Evolutionary conservation across 495 filamentous ascomycete species (phyloP).

Genomic region (Xylaria grammica): DNA sequence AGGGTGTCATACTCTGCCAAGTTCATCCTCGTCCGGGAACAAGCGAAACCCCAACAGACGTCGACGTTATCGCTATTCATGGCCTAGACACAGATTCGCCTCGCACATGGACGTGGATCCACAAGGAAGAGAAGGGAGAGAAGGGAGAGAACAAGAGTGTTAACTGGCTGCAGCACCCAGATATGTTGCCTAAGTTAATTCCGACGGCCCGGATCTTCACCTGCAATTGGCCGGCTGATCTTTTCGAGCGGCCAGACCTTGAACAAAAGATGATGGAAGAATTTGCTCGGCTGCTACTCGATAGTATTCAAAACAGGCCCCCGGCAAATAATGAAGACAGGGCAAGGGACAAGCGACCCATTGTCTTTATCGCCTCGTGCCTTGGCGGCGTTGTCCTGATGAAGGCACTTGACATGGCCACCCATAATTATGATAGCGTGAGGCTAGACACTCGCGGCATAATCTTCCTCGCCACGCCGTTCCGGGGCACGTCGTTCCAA

Average conservation of each 20-base stretch:
- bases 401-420: slow-evolving; percentile 32
- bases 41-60: slow-evolving; percentile 27
- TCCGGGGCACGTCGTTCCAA: slow-evolving; percentile 37
- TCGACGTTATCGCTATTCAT: slow-evolving; percentile 38
- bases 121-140: neutral
- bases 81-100: slow-evolving; percentile 24
- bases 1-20: slow-evolving; percentile 1
- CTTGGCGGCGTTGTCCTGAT: slow-evolving; percentile 41
- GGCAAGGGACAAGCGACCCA: slow-evolving; percentile 26
- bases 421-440: slow-evolving; percentile 23
- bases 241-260: slow-evolving; percentile 29
- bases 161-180: slow-evolving; percentile 33
- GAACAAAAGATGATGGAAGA: slow-evolving; percentile 30
- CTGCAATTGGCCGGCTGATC: slow-evolving; percentile 36
- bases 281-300: slow-evolving; percentile 30
- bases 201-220: slow-evolving; percentile 35
- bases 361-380: slow-evolving; percentile 47
- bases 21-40: neutral
- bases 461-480: slow-evolving; percentile 43
- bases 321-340: neutral
- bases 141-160: too few relatives aligned
- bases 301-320: slow-evolving; percentile 22
- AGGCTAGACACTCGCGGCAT: slow-evolving; percentile 30
- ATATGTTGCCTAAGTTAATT: slow-evolving; percentile 31
- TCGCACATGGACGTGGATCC: slow-evolving; percentile 34